Percentiles rank a stretch among this genome's conserved stretches.
Conservation (phyloP, 805 yeast genomes). For the Ogataea ganodermae region DNA sequence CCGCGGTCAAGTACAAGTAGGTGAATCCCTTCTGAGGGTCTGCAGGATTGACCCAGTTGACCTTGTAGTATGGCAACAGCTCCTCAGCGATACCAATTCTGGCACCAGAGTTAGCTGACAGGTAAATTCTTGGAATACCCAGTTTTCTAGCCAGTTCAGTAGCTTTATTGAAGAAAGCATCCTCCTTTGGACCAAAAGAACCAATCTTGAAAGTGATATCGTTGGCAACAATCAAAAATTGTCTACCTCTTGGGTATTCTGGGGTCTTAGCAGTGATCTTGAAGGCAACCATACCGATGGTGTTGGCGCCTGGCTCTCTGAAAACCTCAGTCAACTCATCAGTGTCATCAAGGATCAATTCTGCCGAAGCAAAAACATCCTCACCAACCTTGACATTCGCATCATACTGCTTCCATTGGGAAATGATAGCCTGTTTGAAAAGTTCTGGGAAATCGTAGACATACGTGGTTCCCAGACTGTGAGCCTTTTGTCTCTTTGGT, state of each 20-base stretch:
- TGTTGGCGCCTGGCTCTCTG: constrained; percentile 96
- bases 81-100: constrained; percentile 98
- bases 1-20: constrained; percentile 79
- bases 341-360: constrained; percentile 82
- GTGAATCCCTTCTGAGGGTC: constrained; percentile 85
- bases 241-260: constrained; percentile 96
- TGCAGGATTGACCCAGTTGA: constrained; percentile 84
- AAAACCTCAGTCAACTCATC: constrained; percentile 82
- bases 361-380: constrained; percentile 75
- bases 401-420: constrained; percentile 78
- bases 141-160: constrained; percentile 87
- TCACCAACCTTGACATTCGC: constrained; percentile 63
- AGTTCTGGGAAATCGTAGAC: constrained; percentile 99
- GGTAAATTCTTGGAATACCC: constrained; percentile 93
- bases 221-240: constrained; percentile 88
- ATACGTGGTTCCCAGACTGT: constrained; percentile 96
- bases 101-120: constrained; percentile 99
- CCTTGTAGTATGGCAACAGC: constrained; percentile 82
- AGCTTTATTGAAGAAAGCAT: constrained; percentile 85
- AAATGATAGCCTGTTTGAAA: constrained; percentile 86
- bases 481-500: constrained; percentile 98
- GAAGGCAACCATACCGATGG: constrained; percentile 98
- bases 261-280: constrained; percentile 88
- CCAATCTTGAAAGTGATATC: constrained; percentile 98
- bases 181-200: constrained; percentile 97